phyloP scores from a whole-genome alignment of 768 basidiomycete species.

The Steccherinum ochraceum region DNA sequence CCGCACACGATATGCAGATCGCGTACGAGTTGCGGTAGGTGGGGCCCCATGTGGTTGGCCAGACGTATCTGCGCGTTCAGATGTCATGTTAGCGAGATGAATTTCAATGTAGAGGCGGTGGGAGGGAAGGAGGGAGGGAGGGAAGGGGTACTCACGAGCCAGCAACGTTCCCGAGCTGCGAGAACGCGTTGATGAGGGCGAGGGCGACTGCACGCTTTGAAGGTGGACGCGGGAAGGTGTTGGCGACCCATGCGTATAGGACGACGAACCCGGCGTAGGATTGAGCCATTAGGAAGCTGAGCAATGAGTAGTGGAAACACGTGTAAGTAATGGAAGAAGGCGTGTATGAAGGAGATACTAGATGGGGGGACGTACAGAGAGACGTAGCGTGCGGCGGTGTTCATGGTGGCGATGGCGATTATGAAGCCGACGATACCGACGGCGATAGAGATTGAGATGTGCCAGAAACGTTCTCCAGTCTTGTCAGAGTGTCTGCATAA shows the following conservation, averaged over 20 bases:
- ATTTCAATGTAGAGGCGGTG: background rate
- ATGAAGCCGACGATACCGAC: constrained; percentile 68
- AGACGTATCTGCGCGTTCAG: constrained; percentile 54
- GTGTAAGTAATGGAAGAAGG: too few species aligned
- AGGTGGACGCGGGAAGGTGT: constrained; percentile 64
- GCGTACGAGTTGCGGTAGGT: constrained; percentile 65
- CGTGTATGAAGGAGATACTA: constrained; percentile 14
- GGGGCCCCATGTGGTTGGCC: constrained; percentile 66
- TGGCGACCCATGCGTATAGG: constrained; percentile 50
- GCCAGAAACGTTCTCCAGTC: constrained; percentile 63
- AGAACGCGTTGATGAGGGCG: constrained; percentile 75
- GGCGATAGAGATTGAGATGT: constrained; percentile 47
- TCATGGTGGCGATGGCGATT: constrained; percentile 60
- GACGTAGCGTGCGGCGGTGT: constrained; percentile 55
- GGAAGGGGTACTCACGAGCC: constrained; percentile 41
- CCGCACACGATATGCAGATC: constrained; percentile 24
- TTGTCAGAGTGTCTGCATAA: constrained; percentile 68
- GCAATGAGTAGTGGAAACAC: constrained; percentile 10
- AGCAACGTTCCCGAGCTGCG: constrained; percentile 76
- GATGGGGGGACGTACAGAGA: constrained; percentile 41
- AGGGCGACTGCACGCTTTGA: constrained; percentile 83
- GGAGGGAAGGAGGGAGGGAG: background rate
- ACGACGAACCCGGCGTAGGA: constrained; percentile 68
- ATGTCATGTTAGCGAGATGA: too few species aligned
- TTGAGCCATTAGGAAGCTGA: constrained; percentile 73